Base-by-base conservation (phyloP, 768 basidiomycete species). In the Tricholoma saponaceum region DNA sequence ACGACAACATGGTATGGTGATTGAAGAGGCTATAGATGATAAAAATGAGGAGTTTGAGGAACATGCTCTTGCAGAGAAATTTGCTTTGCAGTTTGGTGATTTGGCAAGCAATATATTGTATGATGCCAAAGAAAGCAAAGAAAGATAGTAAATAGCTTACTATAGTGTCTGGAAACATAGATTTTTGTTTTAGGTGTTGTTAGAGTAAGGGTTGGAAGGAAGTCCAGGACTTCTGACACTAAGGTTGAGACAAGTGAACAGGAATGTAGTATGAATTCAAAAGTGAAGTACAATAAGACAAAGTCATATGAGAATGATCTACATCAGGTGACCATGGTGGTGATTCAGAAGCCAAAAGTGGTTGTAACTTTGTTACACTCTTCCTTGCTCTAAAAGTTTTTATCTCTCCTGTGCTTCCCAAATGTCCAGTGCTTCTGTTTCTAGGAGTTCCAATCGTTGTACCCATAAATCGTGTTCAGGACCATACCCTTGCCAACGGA, bases 1-100 rank as follows among this genome's bases (percentile, higher is more conserved):
- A 18, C 79, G 79, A 52, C 85, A 87, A 52, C 80, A 84, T 61
- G 89, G 87, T 6, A 85, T 83, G 47, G 68, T 89, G 22, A 72
- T 90, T 44, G 89, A 90, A 67, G 89, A 89, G 59, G 76, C 81
- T 9, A 67, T 68, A 9, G 79, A 80, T 25, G 73, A 70, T 23
- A 79, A 76, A 13, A 70, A 70, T 32, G 72, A 64, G 18, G 69
- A 68, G 26, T 73, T 65, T 51, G 68, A 69, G 51, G 67, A 59
- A 2, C 67, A 68, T 25, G 70, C n/a, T 2, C 9, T 28, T 50
- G 28, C 47, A 8, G 47, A 50, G 26, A 50, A 50, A 18, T 8
- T 50, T 50, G 47, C 47, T 50, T 28, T 50, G n/a, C 47, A 50
- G 18, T 18, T 14, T 6, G 23, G 28, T 50, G 26, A 10, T 30